Evolutionary conservation across 148 eudicot species (phyloP), one percentile per base, ranked within the genome.

Genomic region (Cornus florida): DNA sequence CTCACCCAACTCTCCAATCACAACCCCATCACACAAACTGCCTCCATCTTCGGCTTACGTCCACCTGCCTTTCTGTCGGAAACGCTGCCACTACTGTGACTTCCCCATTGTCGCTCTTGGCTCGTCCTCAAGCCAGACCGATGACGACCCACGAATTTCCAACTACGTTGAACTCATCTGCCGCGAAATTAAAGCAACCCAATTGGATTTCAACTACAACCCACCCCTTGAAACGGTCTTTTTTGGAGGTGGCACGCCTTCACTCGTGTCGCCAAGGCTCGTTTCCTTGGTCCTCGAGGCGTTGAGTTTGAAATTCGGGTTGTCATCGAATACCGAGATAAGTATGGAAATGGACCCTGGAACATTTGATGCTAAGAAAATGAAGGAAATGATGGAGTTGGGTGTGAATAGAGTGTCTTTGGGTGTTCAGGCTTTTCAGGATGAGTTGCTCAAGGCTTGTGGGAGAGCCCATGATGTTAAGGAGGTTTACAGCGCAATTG

Each of bases 321-420:
- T 93, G 69, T 75, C 83, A 64, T 79, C 39, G 72, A 81, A 88
- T 77, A 92, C 97, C 66, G 99, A 95, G 78, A 91, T 95, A 70
- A 90, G 93, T 32, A 95, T 95, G 83, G 99, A 95, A 78, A 95
- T 95, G 99, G 99, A 93, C 80, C 97, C 99, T 32, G 97, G 99
- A 12, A 95, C 99, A 3, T 95, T 95, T 81, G 87, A 84, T 83
- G 86, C 59, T 14, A 85, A 80, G 74, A 91, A 89, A 71, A 67
- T 93, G 82, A 88, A 76, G 76, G 90, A 84, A 39, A 70, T 95
- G 80, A 86, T 87, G 83, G 86, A 75, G 67, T 86, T 95, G 76
- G 99, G 97, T 17, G 90, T 95, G 84, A 95, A 93, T 77, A 87
- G 99, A 71, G 97, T 95, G 82, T 95, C 99, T 39, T 79, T 95